Conservation (phyloP, 345 rosid genomes). For the Cardamine resedifolia region DNA sequence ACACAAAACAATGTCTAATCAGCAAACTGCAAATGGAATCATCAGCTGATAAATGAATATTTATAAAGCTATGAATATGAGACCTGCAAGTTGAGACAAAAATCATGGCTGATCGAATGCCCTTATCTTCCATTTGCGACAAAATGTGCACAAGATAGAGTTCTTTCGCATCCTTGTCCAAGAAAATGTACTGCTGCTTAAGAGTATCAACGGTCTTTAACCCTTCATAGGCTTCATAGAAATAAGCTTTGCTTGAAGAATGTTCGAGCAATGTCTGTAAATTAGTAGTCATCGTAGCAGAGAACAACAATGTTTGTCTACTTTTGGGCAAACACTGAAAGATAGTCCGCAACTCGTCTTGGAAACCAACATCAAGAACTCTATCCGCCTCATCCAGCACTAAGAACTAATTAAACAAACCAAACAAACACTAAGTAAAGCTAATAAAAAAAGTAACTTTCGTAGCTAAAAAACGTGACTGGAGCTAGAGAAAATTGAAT, state of each 20-base stretch:
- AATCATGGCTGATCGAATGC: slow-evolving; percentile 83
- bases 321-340: slow-evolving; percentile 73
- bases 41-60: neutral
- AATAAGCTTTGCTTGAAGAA: slow-evolving; percentile 85
- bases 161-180: slow-evolving; percentile 81
- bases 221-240: slow-evolving; percentile 95
- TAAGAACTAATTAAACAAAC: slow-evolving; percentile 58
- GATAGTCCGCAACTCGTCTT: slow-evolving; percentile 70
- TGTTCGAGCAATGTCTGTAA: slow-evolving; percentile 67
- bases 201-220: slow-evolving; percentile 88
- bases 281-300: slow-evolving; percentile 91
- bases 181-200: slow-evolving; percentile 70
- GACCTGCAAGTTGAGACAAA: slow-evolving; percentile 98
- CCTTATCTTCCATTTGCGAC: slow-evolving; percentile 83
- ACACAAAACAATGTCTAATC: slow-evolving; percentile 12
- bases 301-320: slow-evolving; percentile 83
- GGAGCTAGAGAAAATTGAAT: neutral
- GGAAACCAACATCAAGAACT: slow-evolving; percentile 94
- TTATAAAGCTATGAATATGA: slow-evolving; percentile 15
- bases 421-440: neutral
- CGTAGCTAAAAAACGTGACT: neutral
- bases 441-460: neutral
- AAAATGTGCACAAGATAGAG: slow-evolving; percentile 72
- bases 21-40: slow-evolving; percentile 12
- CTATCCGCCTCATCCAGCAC: slow-evolving; percentile 98